A percentile compares a stretch with the other conserved stretches of the same genome.
These are phyloP conservation scores for Taphrina sp. DNA, from an alignment of 1,139 yeast genomes.

Conservation along the genomic window DNA sequence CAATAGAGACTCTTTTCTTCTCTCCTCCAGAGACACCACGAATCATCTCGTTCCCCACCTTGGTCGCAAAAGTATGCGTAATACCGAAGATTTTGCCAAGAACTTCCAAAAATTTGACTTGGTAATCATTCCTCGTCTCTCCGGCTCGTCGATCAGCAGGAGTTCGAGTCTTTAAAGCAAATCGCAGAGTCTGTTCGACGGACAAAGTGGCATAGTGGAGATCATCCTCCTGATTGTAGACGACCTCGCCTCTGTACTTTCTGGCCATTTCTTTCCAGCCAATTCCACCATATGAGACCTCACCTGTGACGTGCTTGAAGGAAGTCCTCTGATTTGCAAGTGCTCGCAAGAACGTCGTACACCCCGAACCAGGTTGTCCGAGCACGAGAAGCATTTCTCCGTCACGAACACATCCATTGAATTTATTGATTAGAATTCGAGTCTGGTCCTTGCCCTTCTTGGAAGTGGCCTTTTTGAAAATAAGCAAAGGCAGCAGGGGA, in stretches of 20 bases:
- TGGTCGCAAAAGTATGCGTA: conserved; percentile 64
- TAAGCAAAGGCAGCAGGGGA: conserved; percentile 12
- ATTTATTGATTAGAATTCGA: conserved; percentile 45
- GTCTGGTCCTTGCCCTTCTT: conserved; percentile 3
- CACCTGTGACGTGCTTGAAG: conserved; percentile 45
- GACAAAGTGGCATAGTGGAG: conserved; percentile 69
- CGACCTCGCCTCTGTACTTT: conserved; percentile 33
- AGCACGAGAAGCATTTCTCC: conserved; percentile 59
- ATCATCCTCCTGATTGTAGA: conserved; percentile 47
- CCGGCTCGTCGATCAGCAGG: conserved; percentile 58
- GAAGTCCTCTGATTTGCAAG: conserved; percentile 62
- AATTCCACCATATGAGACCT: conserved; percentile 31
- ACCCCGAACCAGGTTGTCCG: conserved; percentile 66
- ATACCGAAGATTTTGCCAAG: conserved; percentile 67
- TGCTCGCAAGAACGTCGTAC: conserved; percentile 53
- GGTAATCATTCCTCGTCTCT: conserved; percentile 64
- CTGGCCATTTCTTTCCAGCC: conserved; percentile 18
- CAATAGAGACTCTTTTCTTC: conserved; percentile 76
- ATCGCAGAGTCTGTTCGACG: conserved; percentile 65
- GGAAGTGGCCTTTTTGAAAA: conserved; percentile 11
- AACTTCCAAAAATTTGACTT: conserved; percentile 59
- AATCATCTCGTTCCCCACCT: conserved; percentile 67
- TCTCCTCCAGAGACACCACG: conserved; percentile 87
- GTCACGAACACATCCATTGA: conserved; percentile 50
- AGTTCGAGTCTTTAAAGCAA: conserved; percentile 60